These are phyloP conservation scores for Skeletonema menzelii DNA, from an alignment of 108 stramenopile species.

Conservation along the genomic window DNA sequence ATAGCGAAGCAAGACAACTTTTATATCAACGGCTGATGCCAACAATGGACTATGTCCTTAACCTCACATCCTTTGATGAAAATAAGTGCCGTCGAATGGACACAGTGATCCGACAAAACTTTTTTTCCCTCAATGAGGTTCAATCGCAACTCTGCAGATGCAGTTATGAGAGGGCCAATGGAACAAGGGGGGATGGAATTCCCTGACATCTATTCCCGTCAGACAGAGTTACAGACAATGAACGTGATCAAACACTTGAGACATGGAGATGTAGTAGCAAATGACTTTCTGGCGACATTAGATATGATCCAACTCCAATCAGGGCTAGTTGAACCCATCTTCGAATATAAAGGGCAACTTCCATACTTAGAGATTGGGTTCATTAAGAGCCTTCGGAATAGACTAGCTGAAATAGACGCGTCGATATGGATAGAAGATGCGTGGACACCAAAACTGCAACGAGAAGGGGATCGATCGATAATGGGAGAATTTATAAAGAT, in stretches of 20 bases:
- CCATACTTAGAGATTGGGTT: neutral
- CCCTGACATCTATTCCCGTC: neutral
- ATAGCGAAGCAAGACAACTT: neutral
- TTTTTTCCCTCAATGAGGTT: neutral
- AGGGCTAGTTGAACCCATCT: constrained; percentile 4
- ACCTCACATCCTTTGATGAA: neutral
- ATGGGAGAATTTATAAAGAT: neutral
- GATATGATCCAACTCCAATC: constrained; percentile 6
- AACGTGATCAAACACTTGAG: neutral
- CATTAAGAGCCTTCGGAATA: neutral
- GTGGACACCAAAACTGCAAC: constrained; percentile 8
- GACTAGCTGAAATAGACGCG: neutral
- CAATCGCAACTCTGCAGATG: neutral
- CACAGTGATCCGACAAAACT: neutral
- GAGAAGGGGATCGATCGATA: neutral
- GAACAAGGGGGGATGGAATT: neutral
- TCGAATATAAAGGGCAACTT: neutral
- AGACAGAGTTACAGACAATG: neutral
- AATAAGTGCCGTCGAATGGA: neutral
- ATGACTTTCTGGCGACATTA: neutral
- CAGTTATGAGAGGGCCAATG: neutral
- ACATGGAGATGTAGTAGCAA: neutral
- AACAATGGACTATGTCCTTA: neutral
- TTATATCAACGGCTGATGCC: neutral
- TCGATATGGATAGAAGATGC: constrained; percentile 5